Conservation (phyloP, 2,329 filamentous ascomycete species). For the Coniochaeta sp. region DNA sequence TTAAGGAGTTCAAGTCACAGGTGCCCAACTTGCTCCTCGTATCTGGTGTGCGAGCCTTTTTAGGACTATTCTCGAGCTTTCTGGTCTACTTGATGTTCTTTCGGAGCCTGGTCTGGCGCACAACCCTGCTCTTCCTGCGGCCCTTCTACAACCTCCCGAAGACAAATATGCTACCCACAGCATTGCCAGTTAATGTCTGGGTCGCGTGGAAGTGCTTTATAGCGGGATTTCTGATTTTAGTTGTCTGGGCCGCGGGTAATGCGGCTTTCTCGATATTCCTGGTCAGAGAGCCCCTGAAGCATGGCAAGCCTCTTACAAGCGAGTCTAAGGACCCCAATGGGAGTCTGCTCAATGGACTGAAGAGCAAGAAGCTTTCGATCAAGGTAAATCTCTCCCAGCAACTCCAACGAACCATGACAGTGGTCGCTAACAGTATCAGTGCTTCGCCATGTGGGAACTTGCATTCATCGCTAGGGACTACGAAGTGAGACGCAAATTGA, state of each 20-base stretch:
- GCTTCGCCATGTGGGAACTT: slow-evolving; percentile 89
- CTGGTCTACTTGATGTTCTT: slow-evolving; percentile 57
- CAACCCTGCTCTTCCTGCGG: slow-evolving; percentile 62
- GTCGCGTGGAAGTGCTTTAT: slow-evolving; percentile 48
- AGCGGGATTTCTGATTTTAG: slow-evolving; percentile 59
- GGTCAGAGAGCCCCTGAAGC: slow-evolving; percentile 74
- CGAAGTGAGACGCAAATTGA: slow-evolving; percentile 66
- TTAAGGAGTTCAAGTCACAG: slow-evolving; percentile 25
- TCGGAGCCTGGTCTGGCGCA: slow-evolving; percentile 58
- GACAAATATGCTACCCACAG: slow-evolving; percentile 54
- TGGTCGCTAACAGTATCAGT: slow-evolving; percentile 31
- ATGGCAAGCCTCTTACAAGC: slow-evolving; percentile 71
- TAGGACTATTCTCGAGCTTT: slow-evolving; percentile 36
- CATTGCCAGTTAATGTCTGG: slow-evolving; percentile 49
- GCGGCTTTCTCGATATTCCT: slow-evolving; percentile 74
- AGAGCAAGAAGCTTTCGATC: slow-evolving; percentile 71
- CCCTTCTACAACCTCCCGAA: slow-evolving; percentile 70
- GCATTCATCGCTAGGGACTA: slow-evolving; percentile 71
- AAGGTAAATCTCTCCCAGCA: slow-evolving; percentile 41
- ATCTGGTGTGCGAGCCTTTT: slow-evolving; percentile 29
- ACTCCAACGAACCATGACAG: no score
- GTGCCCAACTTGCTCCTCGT: neutral
- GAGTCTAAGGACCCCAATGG: slow-evolving; percentile 90
- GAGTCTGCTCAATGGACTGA: slow-evolving; percentile 76
- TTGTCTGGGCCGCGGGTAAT: slow-evolving; percentile 74